Evolutionary conservation across 2,329 filamentous ascomycete genomes (phyloP).

Genomic region (Volutella citrinella): DNA sequence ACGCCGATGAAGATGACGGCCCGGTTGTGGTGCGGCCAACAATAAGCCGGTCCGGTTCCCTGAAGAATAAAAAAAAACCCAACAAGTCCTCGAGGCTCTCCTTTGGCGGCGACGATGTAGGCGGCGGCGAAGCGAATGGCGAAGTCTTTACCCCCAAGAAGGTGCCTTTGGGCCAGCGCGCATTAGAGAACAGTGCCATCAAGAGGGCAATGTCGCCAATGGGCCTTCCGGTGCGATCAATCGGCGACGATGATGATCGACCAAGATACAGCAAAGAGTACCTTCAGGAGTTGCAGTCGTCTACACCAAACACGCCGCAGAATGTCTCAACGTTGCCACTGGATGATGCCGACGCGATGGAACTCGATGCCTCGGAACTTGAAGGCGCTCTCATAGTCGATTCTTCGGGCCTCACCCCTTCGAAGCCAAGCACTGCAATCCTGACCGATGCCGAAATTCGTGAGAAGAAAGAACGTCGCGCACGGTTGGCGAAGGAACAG

Average conservation of each 20-base stretch:
- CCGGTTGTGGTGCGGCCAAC: conserved; percentile 50
- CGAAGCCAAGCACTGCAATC: conserved; percentile 48
- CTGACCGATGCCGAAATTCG: conserved; percentile 81
- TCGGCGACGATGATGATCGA: conserved; percentile 61
- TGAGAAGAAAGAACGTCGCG: conserved; percentile 86
- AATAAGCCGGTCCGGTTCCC: conserved; percentile 44
- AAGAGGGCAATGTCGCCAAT: conserved; percentile 49
- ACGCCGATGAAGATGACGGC: conserved; percentile 42
- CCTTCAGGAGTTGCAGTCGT: conserved; percentile 78
- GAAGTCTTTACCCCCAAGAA: conserved; percentile 64
- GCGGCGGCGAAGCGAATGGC: conserved; percentile 45
- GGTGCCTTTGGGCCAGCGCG: conserved; percentile 60
- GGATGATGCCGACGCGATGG: conserved; percentile 49
- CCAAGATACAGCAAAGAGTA: conserved; percentile 86
- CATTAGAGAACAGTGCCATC: conserved; percentile 63
- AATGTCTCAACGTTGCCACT: conserved; percentile 48
- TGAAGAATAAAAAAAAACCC: conserved; percentile 64
- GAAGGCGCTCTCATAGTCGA: conserved; percentile 65
- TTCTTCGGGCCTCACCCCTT: conserved; percentile 31
- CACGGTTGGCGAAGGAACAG: conserved; percentile 69
- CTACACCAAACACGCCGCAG: conserved; percentile 79
- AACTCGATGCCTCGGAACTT: conserved; percentile 57
- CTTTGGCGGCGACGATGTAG: conserved; percentile 61
- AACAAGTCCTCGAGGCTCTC: conserved; percentile 64
- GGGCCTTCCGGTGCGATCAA: conserved; percentile 54